phyloP scores from a whole-genome alignment of 1,284 basidiomycete species.

The Puccinia coronata region DNA sequence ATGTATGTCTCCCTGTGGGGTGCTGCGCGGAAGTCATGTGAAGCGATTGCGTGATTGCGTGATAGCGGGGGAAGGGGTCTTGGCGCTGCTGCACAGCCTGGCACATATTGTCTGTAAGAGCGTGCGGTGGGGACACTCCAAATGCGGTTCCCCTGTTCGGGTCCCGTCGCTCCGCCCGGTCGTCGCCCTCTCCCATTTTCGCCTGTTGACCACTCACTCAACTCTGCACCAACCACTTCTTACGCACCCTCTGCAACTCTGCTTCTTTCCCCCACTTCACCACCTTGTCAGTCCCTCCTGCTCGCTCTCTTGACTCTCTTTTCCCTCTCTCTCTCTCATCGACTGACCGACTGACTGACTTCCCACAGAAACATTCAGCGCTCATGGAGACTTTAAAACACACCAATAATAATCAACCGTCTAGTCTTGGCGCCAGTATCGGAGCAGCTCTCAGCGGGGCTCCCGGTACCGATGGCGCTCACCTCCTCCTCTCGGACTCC shows the following conservation, averaged over 20 bases:
- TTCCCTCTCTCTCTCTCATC: no score
- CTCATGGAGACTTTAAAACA: conserved; percentile 47
- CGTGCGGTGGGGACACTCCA: neutral
- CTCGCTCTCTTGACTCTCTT: neutral
- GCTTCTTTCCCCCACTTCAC: no score
- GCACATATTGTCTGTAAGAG: no score
- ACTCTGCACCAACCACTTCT: neutral
- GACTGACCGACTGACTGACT: no score
- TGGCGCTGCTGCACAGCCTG: no score
- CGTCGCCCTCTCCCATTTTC: neutral
- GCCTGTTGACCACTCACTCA: neutral
- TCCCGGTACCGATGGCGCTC: conserved; percentile 50
- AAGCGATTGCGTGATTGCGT: no score
- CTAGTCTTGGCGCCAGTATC: conserved; percentile 50
- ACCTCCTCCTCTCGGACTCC: neutral
- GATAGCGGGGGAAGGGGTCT: no score
- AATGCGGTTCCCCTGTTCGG: neutral
- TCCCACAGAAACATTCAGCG: neutral
- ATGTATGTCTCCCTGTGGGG: no score
- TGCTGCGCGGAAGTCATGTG: no score
- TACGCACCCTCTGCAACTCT: neutral
- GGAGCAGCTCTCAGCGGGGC: conserved; percentile 47
- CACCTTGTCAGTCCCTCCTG: conserved; percentile 8
- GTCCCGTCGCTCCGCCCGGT: no score
- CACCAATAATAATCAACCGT: conserved; percentile 32